A percentile compares a stretch with the other conserved stretches of the same genome.
Evolutionary conservation across 768 basidiomycete species (phyloP).

Genomic region (Tulasnella sp.): DNA sequence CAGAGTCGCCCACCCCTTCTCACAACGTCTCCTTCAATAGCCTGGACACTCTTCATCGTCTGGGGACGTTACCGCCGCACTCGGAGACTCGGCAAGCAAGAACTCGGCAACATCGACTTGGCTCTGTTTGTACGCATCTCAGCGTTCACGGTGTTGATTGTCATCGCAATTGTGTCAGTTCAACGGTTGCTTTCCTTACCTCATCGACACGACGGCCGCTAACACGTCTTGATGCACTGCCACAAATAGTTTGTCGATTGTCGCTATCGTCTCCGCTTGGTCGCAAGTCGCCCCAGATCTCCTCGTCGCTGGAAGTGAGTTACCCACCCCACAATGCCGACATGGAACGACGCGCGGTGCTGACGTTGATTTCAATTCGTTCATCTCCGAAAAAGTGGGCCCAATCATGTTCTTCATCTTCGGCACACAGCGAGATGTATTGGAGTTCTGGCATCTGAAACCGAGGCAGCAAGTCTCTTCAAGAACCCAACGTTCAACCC

Average conservation of each 20-base stretch:
- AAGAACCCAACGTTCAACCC: neutral
- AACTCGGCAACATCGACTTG: constrained; percentile 7
- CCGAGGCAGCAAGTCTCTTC: neutral
- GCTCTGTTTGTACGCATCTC: constrained; percentile 9
- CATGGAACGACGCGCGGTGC: neutral
- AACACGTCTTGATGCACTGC: too few species aligned
- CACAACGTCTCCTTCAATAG: neutral
- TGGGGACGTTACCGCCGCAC: constrained; percentile 5
- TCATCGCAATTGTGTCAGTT: constrained; percentile 13
- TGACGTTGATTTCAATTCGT: neutral
- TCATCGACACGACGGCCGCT: neutral
- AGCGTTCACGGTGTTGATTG: neutral
- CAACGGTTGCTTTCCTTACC: neutral
- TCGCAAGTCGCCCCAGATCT: constrained; percentile 8
- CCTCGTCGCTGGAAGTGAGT: constrained; percentile 4
- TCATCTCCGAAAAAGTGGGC: neutral
- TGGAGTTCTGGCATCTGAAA: constrained; percentile 1
- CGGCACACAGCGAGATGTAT: constrained; percentile 5
- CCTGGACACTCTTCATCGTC: constrained; percentile 11
- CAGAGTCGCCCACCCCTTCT: too few species aligned
- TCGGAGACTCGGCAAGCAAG: neutral
- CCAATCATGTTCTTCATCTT: constrained; percentile 1
- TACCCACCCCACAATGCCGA: neutral
- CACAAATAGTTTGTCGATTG: neutral
- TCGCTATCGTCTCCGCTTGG: constrained; percentile 5